Conservation (phyloP, 345 rosid genomes). For the Murraya koenigii region DNA sequence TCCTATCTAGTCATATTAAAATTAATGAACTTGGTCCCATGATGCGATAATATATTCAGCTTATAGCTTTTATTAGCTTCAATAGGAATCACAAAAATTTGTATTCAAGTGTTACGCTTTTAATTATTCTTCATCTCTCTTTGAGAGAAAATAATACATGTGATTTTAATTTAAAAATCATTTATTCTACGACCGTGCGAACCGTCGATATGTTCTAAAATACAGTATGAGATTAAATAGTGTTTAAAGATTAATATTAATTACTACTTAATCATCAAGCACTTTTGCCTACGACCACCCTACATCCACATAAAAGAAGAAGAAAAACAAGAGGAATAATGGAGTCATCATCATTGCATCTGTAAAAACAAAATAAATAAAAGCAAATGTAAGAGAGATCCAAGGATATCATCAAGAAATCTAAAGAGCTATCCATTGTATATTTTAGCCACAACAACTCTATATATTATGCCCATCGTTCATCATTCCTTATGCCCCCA, state of each 20-base stretch:
- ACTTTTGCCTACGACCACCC: background rate
- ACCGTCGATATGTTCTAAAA: too few relatives aligned
- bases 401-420: constrained; percentile 11
- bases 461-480: background rate
- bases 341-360: constrained; percentile 13
- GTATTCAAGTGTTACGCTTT: background rate
- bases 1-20: background rate
- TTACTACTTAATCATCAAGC: background rate
- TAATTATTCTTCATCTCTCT: background rate
- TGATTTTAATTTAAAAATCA: too few relatives aligned
- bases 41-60: background rate
- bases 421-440: background rate
- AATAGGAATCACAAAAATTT: background rate
- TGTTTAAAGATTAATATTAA: too few relatives aligned
- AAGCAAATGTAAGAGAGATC: background rate
- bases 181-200: too few relatives aligned
- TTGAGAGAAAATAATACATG: too few relatives aligned
- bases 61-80: background rate
- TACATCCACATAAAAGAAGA: background rate
- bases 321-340: background rate
- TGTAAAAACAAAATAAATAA: background rate
- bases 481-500: background rate
- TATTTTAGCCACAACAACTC: background rate
- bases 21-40: constrained; percentile 5
- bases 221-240: too few relatives aligned